Conservation (phyloP, 305 asterid genomes). For the Fraxinus angustifolia region DNA sequence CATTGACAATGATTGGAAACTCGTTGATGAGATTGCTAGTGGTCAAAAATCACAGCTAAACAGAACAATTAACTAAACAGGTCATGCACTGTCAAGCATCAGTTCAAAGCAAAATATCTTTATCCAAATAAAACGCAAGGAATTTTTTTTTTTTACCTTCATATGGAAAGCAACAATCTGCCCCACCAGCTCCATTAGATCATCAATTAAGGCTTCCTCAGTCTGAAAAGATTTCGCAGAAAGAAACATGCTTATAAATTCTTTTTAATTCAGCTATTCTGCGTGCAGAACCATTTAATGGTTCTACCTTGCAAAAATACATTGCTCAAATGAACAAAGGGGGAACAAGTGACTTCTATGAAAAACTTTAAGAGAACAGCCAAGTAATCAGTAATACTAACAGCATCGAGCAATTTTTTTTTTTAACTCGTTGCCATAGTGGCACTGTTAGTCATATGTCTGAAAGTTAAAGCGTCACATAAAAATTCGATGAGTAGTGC, state of each 20-base stretch:
- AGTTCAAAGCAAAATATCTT: neutral
- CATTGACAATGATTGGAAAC: neutral
- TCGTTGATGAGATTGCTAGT: neutral
- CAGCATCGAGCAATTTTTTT: neutral
- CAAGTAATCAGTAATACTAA: neutral
- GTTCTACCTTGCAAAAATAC: neutral
- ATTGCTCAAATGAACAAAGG: neutral
- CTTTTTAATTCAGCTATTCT: neutral
- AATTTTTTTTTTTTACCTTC: constrained; percentile 47
- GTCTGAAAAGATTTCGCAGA: constrained; percentile 39
- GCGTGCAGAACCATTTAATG: neutral
- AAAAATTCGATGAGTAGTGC: neutral
- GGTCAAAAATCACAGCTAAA: neutral
- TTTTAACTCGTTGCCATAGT: neutral
- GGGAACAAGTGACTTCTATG: neutral
- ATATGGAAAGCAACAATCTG: constrained; percentile 94
- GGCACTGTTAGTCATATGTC: neutral
- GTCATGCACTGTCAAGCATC: constrained; percentile 5
- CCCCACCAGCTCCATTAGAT: constrained; percentile 85
- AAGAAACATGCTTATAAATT: constrained; percentile 15
- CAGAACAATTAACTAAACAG: constrained; percentile 3
- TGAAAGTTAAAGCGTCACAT: neutral
- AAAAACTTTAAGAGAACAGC: neutral
- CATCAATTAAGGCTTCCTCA: constrained; percentile 70
- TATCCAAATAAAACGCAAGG: neutral